Evolutionary conservation across 2,329 filamentous ascomycete genomes (phyloP).

Genomic region (Trichoderma lentiforme): DNA sequence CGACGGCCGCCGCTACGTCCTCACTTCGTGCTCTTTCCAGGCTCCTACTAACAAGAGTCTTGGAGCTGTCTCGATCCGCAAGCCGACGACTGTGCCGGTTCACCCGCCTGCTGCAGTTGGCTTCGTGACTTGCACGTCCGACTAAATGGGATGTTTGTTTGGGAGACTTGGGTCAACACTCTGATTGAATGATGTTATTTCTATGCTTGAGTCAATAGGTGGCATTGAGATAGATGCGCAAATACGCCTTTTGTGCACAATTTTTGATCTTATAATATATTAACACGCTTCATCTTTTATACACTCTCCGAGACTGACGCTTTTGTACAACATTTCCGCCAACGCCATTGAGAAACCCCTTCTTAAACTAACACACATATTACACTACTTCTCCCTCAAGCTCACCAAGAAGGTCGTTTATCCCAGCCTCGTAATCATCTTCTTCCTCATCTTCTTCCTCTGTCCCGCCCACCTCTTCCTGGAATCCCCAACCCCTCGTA

Average conservation of each 20-base stretch:
- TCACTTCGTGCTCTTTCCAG: slow-evolving; percentile 8
- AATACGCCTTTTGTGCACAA: not conserved
- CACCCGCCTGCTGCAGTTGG: not conserved
- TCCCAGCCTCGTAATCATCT: not conserved
- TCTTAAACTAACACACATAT: not conserved
- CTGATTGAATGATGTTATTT: not conserved
- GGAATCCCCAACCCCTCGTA: slow-evolving; percentile 7
- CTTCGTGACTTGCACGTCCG: slow-evolving; percentile 5
- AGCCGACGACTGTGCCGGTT: slow-evolving; percentile 1
- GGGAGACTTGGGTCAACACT: not conserved
- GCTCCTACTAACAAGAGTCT: slow-evolving; percentile 2
- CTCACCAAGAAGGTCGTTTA: not conserved
- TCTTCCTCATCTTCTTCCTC: not conserved
- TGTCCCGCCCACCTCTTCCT: not conserved
- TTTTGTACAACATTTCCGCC: not conserved
- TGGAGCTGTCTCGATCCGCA: not conserved
- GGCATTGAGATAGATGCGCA: not conserved
- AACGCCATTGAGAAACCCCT: not conserved
- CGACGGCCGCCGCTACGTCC: slow-evolving; percentile 2
- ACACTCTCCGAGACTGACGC: not conserved
- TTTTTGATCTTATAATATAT: not conserved
- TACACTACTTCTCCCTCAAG: not conserved
- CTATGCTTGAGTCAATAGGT: not conserved
- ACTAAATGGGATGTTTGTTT: not conserved
- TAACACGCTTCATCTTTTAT: not conserved